These are phyloP conservation scores for Aspergillus sergii DNA, from an alignment of 2,329 filamentous ascomycete species.

Conservation along the genomic window DNA sequence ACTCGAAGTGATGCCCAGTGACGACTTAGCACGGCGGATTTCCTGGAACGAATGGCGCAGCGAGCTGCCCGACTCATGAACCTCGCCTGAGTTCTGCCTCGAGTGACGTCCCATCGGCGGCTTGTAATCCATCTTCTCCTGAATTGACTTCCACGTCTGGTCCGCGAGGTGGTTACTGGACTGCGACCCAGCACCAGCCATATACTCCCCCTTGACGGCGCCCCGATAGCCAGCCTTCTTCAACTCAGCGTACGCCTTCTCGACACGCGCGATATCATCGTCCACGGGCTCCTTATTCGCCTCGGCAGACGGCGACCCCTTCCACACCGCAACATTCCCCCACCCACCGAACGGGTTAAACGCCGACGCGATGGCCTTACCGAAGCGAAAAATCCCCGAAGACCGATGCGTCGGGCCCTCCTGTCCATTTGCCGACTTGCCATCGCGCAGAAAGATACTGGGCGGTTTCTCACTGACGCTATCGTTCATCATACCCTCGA, in stretches of 20 bases:
- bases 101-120: constrained; percentile 16
- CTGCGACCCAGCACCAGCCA: constrained; percentile 23
- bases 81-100: constrained; percentile 18
- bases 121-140: constrained; percentile 33
- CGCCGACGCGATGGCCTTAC: constrained; percentile 55
- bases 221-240: constrained; percentile 55
- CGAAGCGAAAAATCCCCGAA: constrained; percentile 58
- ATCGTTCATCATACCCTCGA: constrained; percentile 86
- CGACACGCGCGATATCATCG: constrained; percentile 51
- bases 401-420: constrained; percentile 36
- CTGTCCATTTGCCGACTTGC: constrained; percentile 22
- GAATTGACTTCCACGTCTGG: constrained; percentile 37
- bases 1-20: constrained; percentile 30
- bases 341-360: constrained; percentile 58
- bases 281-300: constrained; percentile 34
- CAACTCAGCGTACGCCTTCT: constrained; percentile 56
- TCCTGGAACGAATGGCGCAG: constrained; percentile 40
- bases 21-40: constrained; percentile 36
- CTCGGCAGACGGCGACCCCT: constrained; percentile 41
- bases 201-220: constrained; percentile 38
- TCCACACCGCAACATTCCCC: constrained; percentile 49
- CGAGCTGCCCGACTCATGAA: constrained; percentile 26
- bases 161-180: constrained; percentile 29
- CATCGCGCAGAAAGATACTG: constrained; percentile 61
- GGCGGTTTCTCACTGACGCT: constrained; percentile 72